Base-by-base conservation (phyloP, 2,329 filamentous ascomycete species). In the Arthrobotrys conoides region DNA sequence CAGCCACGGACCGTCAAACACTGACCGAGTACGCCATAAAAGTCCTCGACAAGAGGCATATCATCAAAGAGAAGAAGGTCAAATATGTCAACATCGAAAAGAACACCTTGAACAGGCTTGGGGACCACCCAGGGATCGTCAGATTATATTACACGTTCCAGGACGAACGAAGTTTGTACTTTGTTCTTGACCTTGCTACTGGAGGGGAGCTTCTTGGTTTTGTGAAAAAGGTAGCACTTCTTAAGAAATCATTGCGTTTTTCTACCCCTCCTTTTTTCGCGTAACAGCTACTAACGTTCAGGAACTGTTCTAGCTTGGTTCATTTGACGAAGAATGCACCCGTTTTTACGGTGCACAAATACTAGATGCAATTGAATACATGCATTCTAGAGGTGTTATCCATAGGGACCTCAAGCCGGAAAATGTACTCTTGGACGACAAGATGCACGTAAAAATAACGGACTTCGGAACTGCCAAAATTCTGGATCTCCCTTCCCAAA, bases 61-160 rank as follows among this genome's bases (percentile, higher is more conserved):
- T 99, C 83, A 99, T 99, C 87, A 99, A 98, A 85, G 96, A 99
- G 86, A 98, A 97, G 85, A 99, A 99, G 88, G 97, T 99, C 83
- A 99, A 99, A 87, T 99, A 99, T 83, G 96, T 99, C 85, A 99
- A 98, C 85, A 99, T 99, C 82, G 96, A 99, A 85, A 97, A 97
- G 86, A 95, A 99, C 85, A 98, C 96, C 0, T 87, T 99, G 71
- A 99, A 99, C 83, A 91, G 96, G 80, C 87, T 99, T 73, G 98
- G 95, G 2, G 95, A 99, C 80, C 96, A 99, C 83, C 96, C 96
- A 5, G 96, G 96, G 20, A 95, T 99, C 76, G 94, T 99, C 72
- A 92, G 96, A 80, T 88, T 99, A 51, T 99, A 98, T 85, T 99
- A 99, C 85, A 99, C 96, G 0, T 99, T 99, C 83, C 96, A 99